Evolutionary conservation across 2,329 filamentous ascomycete genomes (phyloP).

Genomic region (Stemphylium lycopersici): DNA sequence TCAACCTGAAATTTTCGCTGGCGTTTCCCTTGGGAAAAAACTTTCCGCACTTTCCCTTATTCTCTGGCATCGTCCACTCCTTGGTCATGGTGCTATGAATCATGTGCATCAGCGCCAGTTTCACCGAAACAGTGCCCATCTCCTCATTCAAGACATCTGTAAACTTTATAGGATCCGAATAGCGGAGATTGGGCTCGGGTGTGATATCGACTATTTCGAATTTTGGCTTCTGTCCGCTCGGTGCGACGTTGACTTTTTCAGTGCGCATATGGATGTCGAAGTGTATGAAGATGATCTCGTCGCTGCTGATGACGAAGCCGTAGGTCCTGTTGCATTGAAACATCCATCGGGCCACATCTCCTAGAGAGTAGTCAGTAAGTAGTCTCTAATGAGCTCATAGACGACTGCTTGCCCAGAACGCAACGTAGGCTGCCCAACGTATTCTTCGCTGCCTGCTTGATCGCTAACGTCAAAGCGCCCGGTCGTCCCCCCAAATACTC

Average conservation of each 20-base stretch:
- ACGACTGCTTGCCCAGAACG: conserved; percentile 18
- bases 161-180: conserved; percentile 22
- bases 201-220: background rate
- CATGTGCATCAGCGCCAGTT: conserved; percentile 19
- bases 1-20: conserved; percentile 1
- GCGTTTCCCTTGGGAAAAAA: conserved; percentile 14
- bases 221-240: background rate
- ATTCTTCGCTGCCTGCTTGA: conserved; percentile 6
- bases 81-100: conserved; percentile 3
- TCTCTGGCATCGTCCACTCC: conserved; percentile 10
- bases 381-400: background rate
- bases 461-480: conserved; percentile 20
- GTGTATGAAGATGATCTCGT: conserved; percentile 28
- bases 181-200: conserved; percentile 18
- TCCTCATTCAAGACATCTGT: conserved; percentile 9
- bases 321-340: conserved; percentile 20
- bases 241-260: conserved; percentile 2
- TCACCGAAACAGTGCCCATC: conserved; percentile 7
- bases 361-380: conserved; percentile 8
- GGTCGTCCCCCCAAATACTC: conserved; percentile 25
- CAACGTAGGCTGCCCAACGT: conserved; percentile 28
- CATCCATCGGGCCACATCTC: conserved; percentile 29
- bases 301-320: conserved; percentile 24
- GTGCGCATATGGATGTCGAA: conserved; percentile 6
- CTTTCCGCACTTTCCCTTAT: conserved; percentile 12